These are phyloP conservation scores for Lunasporangiospora selenospora DNA, from an alignment of 192 early-diverging fungal species.

Conservation along the genomic window DNA sequence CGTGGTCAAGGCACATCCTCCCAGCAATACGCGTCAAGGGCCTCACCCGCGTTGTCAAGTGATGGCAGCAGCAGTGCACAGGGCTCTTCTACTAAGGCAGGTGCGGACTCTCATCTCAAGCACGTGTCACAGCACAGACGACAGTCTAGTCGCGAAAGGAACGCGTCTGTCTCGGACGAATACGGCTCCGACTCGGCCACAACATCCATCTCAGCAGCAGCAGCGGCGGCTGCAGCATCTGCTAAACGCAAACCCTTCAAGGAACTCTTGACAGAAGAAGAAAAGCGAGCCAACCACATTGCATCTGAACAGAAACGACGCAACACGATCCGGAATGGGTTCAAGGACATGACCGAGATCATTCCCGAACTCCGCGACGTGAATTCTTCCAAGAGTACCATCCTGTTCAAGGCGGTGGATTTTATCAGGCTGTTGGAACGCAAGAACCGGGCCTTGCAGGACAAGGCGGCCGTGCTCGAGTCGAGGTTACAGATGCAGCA, in stretches of 20 bases:
- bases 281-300: constrained; percentile 79
- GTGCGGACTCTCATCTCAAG: too few species aligned
- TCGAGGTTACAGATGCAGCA: constrained; percentile 22
- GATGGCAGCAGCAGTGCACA: constrained; percentile 10
- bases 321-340: constrained; percentile 81
- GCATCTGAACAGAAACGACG: constrained; percentile 77
- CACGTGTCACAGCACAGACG: too few species aligned
- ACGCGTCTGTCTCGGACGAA: constrained; percentile 24
- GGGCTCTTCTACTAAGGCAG: background rate
- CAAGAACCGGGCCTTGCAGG: constrained; percentile 57
- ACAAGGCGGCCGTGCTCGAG: constrained; percentile 46
- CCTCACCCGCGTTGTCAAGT: background rate
- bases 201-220: background rate
- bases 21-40: background rate
- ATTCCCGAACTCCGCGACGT: constrained; percentile 80
- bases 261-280: constrained; percentile 77
- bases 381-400: constrained; percentile 67
- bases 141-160: constrained; percentile 4
- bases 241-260: constrained; percentile 58
- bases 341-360: constrained; percentile 87
- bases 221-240: background rate
- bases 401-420: constrained; percentile 72
- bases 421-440: constrained; percentile 66
- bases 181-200: background rate
- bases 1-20: background rate